Conservation (phyloP, 139 green algal species). For the Coelastrella sp. region DNA sequence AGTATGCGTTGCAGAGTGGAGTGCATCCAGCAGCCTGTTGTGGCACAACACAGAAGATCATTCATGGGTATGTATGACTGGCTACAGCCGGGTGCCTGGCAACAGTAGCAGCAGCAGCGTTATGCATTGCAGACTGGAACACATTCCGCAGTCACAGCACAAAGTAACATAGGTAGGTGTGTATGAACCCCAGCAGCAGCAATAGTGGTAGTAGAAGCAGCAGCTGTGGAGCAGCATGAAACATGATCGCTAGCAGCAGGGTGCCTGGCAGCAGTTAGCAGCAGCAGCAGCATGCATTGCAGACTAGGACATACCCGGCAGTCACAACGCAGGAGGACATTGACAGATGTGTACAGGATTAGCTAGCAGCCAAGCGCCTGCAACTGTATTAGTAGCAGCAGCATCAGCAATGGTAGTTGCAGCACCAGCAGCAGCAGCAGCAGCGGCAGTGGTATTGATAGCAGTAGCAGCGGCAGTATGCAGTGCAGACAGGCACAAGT, state of each 20-base stretch:
- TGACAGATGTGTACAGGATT: conserved; percentile 85
- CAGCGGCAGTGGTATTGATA: not conserved
- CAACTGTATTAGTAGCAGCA: not conserved
- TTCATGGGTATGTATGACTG: conserved; percentile 55
- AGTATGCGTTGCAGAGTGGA: conserved; percentile 59
- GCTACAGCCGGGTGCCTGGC: not conserved
- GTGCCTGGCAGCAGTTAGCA: too few species aligned
- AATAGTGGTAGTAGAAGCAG: too few species aligned
- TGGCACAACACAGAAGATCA: conserved; percentile 81
- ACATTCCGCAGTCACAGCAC: conserved; percentile 93
- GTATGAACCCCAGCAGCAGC: conserved; percentile 65
- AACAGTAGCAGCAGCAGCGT: conserved; percentile 57
- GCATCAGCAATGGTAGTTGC: too few species aligned
- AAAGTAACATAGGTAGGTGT: conserved; percentile 88
- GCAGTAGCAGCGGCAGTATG: too few species aligned
- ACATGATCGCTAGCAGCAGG: too few species aligned
- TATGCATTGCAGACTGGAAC: too few species aligned
- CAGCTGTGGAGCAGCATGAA: too few species aligned
- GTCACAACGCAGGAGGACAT: conserved; percentile 95
- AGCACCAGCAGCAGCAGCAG: not conserved
- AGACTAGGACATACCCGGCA: conserved; percentile 94
- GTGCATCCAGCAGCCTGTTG: conserved; percentile 94
- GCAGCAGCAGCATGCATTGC: too few species aligned
- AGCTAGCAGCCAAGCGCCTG: not conserved
- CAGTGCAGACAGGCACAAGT: too few species aligned